Conservation (phyloP, 176 grass and related monocot species). For the Phyllostachys edulis region DNA sequence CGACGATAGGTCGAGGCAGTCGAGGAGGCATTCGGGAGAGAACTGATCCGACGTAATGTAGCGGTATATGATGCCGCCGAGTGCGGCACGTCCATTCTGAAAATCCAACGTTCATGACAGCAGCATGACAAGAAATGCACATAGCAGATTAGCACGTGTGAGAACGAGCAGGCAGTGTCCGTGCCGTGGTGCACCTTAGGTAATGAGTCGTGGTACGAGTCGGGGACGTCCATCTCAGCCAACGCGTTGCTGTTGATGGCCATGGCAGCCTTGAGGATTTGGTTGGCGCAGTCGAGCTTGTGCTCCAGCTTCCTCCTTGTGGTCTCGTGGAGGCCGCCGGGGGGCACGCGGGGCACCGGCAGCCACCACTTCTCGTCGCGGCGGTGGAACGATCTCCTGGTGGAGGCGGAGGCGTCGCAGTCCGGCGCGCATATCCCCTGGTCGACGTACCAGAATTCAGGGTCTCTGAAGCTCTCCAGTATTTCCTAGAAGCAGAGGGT, state of each 20-base stretch:
- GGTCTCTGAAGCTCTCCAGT: conserved; percentile 64
- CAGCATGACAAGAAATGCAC: neutral
- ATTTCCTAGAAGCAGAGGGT: conserved; percentile 52
- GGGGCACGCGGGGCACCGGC: conserved; percentile 63
- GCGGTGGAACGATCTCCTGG: conserved; percentile 43
- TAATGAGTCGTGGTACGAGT: conserved; percentile 69
- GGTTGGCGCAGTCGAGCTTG: conserved; percentile 69
- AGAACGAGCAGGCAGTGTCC: neutral
- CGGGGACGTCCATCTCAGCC: conserved; percentile 90
- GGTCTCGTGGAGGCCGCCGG: conserved; percentile 52
- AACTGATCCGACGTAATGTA: conserved; percentile 73
- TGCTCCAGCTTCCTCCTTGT: conserved; percentile 70
- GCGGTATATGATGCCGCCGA: conserved; percentile 68
- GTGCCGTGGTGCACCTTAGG: conserved; percentile 54
- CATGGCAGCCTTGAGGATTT: conserved; percentile 92
- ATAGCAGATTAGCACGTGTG: neutral
- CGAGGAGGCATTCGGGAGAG: conserved; percentile 60
- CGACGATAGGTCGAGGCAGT: conserved; percentile 68
- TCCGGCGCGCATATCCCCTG: conserved; percentile 76
- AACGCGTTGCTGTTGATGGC: conserved; percentile 86
- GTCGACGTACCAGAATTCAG: conserved; percentile 94
- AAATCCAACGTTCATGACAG: neutral
- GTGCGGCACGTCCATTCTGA: conserved; percentile 58
- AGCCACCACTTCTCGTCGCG: conserved; percentile 98
- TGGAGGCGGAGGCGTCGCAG: conserved; percentile 56